Evolutionary conservation across 2,329 filamentous ascomycete genomes (phyloP), one percentile per base, ranked within the genome.

Genomic region (Didymella lethalis): DNA sequence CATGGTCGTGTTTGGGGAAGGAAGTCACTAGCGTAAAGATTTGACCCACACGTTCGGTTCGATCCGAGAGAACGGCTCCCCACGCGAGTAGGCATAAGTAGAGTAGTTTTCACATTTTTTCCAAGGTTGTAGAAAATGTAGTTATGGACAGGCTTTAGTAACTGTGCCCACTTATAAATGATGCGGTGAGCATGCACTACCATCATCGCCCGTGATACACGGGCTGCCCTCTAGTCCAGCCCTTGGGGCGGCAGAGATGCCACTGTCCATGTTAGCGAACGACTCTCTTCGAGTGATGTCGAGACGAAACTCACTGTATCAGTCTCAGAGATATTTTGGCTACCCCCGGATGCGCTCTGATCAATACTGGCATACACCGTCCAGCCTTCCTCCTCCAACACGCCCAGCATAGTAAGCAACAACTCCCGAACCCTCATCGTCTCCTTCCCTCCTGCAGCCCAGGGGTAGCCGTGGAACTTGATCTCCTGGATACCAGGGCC

Each of bases 291-390:
- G 38, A 25, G 6, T 3, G 10, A 14, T 16, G 10, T 7, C 11
- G 20, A 25, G 12, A 14, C 7, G 7, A 2, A 2, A 61, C 64
- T 61, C 44, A 68, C 64, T 18, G 67, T 68, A 62, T 73, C 65
- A 26, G 66, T 68, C 52, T 70, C 62, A 14, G 48, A 64, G 23
- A 48, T 31, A 10, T 65, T 65, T 53, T 63, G 65, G 10, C 20
- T 32, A 7, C 44, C 68, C 28, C 40, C 64, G 36, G 47, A 44
- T 7, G 16, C 23, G 44, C 23, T 64, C 58, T 78, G 75, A 57
- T 78, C 74, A 28, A 80, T 66, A 57, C 76, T 77, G 1, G 75
- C 75, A 66, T 79, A 79, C 14, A 79, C 68, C 46, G 70, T 74
- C 72, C 76, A 80, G 1, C 78, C 78, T 48, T 75, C 67, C 4